Base-by-base conservation (phyloP, 768 basidiomycete species). In the Lanmaoa rubissima region DNA sequence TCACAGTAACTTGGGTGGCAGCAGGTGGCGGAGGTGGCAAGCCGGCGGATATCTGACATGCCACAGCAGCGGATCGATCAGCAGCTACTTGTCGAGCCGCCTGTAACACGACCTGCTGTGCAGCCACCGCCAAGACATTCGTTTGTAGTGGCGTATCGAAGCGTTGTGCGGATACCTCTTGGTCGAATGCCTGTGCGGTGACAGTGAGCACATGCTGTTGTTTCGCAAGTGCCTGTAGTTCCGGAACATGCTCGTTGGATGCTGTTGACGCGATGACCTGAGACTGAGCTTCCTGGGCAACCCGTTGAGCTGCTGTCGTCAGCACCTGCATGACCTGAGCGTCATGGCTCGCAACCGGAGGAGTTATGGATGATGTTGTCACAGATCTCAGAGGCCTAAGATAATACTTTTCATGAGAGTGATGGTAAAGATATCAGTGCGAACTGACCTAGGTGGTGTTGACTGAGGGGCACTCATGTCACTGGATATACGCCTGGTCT, bases 61-160 rank as follows among this genome's bases (percentile, higher is more conserved):
- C 78, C 2, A 75, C 75, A 3, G 74, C 78, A 12, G 75, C 76
- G 8, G 79, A 76, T 32, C 77, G 78, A 57, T 82, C 82, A 17
- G 81, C 78, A 21, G 78, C 81, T 19, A 82, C 81, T 53, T 82
- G 81, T 48, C 79, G 79, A 16, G 81, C 90, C 28, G 91, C 91
- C 65, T 89, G 85, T 35, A 90, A 78, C 45, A 93, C 91, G 54
- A 92, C 86, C 57, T 90, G 85, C 63, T 90, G 88, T 17, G 89
- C 90, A 5, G 90, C 90, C 13, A 83, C 84, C 6, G 87, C 88
- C 56, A 92, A 78, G 19, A 65, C 82, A 71, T 66, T 85, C 71
- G 73, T 73, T 51, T 82, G 79, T 39, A 77, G 64, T 49, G 78
- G 77, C 46, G 75, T 80, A n/a, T 75, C 75, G 38, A 66, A 73